Evolutionary conservation across 2,329 filamentous ascomycete genomes (phyloP), one percentile per base, ranked within the genome.

Genomic region (Alternaria sp.): DNA sequence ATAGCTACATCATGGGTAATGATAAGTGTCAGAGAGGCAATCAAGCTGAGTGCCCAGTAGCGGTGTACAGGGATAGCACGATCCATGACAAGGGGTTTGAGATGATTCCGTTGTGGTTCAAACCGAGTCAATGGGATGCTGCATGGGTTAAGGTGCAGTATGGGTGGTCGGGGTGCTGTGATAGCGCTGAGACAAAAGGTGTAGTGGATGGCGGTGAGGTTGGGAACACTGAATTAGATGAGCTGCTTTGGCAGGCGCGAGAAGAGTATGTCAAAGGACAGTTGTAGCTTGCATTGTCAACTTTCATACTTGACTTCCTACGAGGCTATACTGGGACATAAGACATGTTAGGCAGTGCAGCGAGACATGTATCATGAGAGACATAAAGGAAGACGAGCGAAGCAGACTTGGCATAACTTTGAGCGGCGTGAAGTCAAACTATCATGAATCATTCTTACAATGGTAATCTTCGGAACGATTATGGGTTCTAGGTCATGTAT

Each of bases 11-110:
- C 11, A 48, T 48, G 27, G 45, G 45, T 9, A 48, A 32, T 20
- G 28, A 48, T 18, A 48, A 48, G 18, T 48, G 45, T 20, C 45
- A 32, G 4, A 48, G 30, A 20, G 45, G 28, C 18, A 49, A 49
- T 22, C 45, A 49, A 22, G 28, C 45, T 28, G 45, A 49, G 28
- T 49, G 45, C 28, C 45, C 45, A 14, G 45, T 49, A 16, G 18
- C 45, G 4, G 28, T 30, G 12, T 49, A 49, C n/a, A 49, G 45
- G 45, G 45, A 49, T 32, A 49, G 45, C 20, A 49, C 46, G 46
- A 36, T 34, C 22, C 30, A 49, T 36, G 46, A 49, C 16, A 16
- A 25, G 7, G 46, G 46, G 16, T 49, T 34, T 36, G 46, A 49
- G 30, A 49, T 49, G 30, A 34, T 49, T n/a, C 30, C 30, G 14